Conservation (phyloP, 2,329 filamentous ascomycete species). For the Xylariomycetidae sp. region DNA sequence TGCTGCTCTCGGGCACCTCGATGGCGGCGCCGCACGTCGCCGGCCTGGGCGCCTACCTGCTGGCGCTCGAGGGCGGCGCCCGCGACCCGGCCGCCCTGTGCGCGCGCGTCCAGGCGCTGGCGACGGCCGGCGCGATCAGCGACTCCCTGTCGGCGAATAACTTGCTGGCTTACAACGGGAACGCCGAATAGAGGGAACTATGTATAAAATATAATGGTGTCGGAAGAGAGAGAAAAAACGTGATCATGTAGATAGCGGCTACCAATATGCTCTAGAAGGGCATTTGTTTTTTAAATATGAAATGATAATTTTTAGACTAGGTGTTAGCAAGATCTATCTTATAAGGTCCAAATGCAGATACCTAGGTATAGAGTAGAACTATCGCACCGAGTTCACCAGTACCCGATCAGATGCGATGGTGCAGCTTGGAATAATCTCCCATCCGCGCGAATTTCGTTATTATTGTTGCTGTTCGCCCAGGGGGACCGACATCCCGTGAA, state of each 20-base stretch:
- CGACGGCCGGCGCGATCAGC: conserved; percentile 14
- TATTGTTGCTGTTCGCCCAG: conserved; percentile 22
- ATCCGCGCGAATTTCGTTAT: no score
- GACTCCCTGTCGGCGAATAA: conserved; percentile 16
- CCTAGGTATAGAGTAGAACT: no score
- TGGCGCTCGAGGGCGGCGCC: conserved; percentile 43
- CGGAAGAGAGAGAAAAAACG: not conserved
- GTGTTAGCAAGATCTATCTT: no score
- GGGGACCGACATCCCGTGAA: conserved; percentile 55
- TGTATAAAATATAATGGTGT: no score
- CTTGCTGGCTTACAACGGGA: conserved; percentile 19
- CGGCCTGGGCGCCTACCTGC: conserved; percentile 38
- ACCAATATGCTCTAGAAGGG: no score
- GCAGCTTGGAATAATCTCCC: no score
- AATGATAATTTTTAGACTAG: no score
- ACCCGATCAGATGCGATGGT: no score
- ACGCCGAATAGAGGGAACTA: conserved; percentile 1
- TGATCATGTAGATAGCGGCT: no score
- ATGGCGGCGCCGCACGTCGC: conserved; percentile 39
- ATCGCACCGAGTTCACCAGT: no score
- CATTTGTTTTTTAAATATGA: no score
- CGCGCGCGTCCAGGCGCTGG: conserved; percentile 19
- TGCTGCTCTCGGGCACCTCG: conserved; percentile 42
- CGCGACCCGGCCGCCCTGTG: conserved; percentile 20
- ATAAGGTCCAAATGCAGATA: no score